These are phyloP conservation scores for Venturia asperata DNA, from an alignment of 2,329 filamentous ascomycete genomes.

Conservation along the genomic window DNA sequence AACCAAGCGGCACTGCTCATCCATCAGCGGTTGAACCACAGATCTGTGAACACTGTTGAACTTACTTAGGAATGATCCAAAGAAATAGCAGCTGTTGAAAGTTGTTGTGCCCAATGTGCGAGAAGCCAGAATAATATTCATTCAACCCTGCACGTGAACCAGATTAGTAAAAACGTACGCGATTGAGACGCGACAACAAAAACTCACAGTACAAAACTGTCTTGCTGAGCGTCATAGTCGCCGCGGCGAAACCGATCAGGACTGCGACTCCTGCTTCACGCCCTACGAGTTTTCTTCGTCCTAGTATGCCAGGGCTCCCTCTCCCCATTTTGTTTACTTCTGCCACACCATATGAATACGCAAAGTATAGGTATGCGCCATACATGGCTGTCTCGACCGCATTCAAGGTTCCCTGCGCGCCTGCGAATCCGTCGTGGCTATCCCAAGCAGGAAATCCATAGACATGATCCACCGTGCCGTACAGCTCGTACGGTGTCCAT, in stretches of 20 bases:
- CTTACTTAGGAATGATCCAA: conserved; percentile 63
- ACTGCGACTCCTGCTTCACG: conserved; percentile 48
- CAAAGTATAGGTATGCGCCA: conserved; percentile 47
- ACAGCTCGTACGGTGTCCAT: conserved; percentile 72
- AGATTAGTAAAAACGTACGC: neutral
- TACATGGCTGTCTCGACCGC: conserved; percentile 61
- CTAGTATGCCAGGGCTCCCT: conserved; percentile 35
- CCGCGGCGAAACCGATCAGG: conserved; percentile 52
- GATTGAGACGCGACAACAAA: neutral
- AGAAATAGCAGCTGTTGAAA: conserved; percentile 46
- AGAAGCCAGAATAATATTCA: conserved; percentile 54
- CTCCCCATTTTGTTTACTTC: conserved; percentile 29
- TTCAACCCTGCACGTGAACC: conserved; percentile 44
- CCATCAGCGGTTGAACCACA: conserved; percentile 23
- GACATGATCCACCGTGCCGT: conserved; percentile 70
- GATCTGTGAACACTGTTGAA: conserved; percentile 20
- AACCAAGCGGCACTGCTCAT: conserved; percentile 55
- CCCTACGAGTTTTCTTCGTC: conserved; percentile 31
- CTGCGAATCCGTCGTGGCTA: conserved; percentile 64
- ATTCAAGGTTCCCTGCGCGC: conserved; percentile 65
- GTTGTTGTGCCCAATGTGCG: conserved; percentile 57
- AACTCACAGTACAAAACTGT: conserved; percentile 60
- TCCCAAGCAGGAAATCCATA: conserved; percentile 72
- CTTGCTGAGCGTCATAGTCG: conserved; percentile 60
- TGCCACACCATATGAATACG: conserved; percentile 27